Conservation (phyloP, 257 asterid species). For the Solanum sejunctum region DNA sequence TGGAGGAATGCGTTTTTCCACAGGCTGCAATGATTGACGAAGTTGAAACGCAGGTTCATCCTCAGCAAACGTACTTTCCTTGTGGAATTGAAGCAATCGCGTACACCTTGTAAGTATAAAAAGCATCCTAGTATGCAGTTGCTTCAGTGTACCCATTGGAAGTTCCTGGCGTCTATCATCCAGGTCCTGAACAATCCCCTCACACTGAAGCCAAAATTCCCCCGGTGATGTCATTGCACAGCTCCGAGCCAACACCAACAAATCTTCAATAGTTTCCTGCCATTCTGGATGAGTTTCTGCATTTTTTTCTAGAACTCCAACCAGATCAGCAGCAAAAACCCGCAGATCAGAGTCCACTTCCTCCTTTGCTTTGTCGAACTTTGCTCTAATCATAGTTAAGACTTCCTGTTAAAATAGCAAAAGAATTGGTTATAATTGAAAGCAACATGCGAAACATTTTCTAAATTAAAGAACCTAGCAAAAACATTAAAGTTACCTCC, state of each 20-base stretch:
- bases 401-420: constrained; percentile 55
- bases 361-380: constrained; percentile 97
- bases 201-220: constrained; percentile 99
- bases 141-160: constrained; percentile 80
- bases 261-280: constrained; percentile 96
- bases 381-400: constrained; percentile 73
- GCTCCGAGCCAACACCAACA: constrained; percentile 80
- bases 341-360: constrained; percentile 96
- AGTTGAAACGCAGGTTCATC: constrained; percentile 62
- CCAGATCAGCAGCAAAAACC: constrained; percentile 88
- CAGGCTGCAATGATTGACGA: constrained; percentile 85
- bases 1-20: constrained; percentile 35
- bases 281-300: constrained; percentile 87
- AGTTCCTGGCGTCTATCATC: constrained; percentile 98
- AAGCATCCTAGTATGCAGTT: constrained; percentile 98
- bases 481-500: constrained; percentile 48
- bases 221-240: constrained; percentile 95
- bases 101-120: constrained; percentile 98
- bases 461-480: not conserved
- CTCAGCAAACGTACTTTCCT: constrained; percentile 91
- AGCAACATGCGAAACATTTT: constrained; percentile 6
- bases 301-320: constrained; percentile 86
- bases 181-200: constrained; percentile 95
- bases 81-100: constrained; percentile 86
- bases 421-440: constrained; percentile 8